phyloP scores from a whole-genome alignment of 371 early-diverging fungal genomes.

The Saksenaea oblongispora region DNA sequence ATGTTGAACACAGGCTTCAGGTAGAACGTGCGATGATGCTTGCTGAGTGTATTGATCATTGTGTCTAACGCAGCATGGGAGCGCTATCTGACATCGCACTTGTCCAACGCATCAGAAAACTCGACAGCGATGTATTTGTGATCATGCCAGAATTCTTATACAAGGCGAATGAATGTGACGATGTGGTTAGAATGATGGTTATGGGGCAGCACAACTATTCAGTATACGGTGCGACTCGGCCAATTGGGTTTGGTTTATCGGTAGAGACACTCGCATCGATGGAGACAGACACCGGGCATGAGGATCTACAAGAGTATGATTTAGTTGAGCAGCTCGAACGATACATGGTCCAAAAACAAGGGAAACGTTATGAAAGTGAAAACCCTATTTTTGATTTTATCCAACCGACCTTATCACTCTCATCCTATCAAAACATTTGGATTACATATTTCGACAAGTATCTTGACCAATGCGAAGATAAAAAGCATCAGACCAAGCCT shows the following conservation, averaged over 20 bases:
- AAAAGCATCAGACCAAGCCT: conserved; percentile 18
- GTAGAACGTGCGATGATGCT: conserved; percentile 14
- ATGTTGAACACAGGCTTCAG: conserved; percentile 46
- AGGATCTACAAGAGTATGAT: neutral
- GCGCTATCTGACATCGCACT: conserved; percentile 40
- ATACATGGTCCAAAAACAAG: neutral
- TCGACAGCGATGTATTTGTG: conserved; percentile 23
- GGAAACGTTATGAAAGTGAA: neutral
- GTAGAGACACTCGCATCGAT: neutral
- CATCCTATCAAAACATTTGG: conserved; percentile 20
- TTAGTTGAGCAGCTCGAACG: neutral
- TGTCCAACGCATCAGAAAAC: conserved; percentile 38
- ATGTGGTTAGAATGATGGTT: neutral
- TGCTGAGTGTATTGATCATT: neutral
- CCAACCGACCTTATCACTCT: neutral
- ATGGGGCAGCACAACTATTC: neutral
- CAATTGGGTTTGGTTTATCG: neutral
- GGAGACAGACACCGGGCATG: neutral
- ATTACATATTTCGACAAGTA: conserved; percentile 9
- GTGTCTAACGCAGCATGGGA: conserved; percentile 25
- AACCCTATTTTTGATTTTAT: neutral
- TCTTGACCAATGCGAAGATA: neutral
- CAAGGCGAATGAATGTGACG: neutral
- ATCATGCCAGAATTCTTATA: conserved; percentile 31
- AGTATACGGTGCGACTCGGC: neutral